Conservation (phyloP, 352 stramenopile species). For the Phytophthora sansomeana region DNA sequence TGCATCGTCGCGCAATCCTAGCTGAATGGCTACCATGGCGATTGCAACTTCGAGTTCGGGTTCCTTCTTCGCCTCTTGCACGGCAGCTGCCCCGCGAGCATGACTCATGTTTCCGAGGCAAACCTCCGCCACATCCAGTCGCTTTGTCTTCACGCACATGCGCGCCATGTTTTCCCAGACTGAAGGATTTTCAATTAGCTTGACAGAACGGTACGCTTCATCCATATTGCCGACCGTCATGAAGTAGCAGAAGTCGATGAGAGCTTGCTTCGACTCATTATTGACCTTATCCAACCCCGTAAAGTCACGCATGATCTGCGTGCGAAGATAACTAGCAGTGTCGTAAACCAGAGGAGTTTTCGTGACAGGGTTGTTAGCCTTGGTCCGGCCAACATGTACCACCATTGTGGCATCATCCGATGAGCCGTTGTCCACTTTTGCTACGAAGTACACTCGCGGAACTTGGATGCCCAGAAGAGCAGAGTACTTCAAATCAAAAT, state of each 20-base stretch:
- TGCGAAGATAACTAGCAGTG: constrained; percentile 63
- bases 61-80: constrained; percentile 77
- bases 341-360: constrained; percentile 39
- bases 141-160: constrained; percentile 97
- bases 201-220: constrained; percentile 93
- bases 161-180: constrained; percentile 97
- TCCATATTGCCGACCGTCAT: constrained; percentile 97
- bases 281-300: constrained; percentile 92
- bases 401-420: constrained; percentile 47
- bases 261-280: constrained; percentile 79
- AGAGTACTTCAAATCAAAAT: constrained; percentile 83
- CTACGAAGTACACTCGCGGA: constrained; percentile 79
- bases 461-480: constrained; percentile 89
- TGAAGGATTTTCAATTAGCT: constrained; percentile 92
- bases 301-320: constrained; percentile 95
- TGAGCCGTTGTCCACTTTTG: constrained; percentile 52
- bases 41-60: constrained; percentile 86
- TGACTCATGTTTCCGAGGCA: constrained; percentile 96
- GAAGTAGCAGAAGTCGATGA: constrained; percentile 97
- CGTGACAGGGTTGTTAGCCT: constrained; percentile 30
- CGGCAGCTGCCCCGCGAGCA: constrained; percentile 87
- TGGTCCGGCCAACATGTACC: constrained; percentile 48
- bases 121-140: constrained; percentile 94
- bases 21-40: constrained; percentile 93
- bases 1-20: constrained; percentile 93